Evolutionary conservation across 495 filamentous ascomycete genomes (phyloP), one percentile per base, ranked within the genome.

Genomic region (Penicillium chermesinum): DNA sequence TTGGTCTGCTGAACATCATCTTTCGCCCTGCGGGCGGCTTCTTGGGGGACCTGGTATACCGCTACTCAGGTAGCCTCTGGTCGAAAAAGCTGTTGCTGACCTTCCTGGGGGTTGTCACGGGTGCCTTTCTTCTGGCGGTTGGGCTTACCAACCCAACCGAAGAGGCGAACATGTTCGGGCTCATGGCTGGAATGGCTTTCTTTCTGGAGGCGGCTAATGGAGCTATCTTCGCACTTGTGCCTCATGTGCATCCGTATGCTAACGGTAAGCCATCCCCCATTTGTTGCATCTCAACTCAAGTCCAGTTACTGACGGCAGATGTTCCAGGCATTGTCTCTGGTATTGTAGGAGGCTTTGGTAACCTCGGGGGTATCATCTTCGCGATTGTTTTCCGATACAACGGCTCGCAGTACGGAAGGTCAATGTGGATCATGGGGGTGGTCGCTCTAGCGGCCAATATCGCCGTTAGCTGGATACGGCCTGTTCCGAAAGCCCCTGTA

Each of bases 151-250:
- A 93, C 55, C 73, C 83, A 2, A 75, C 81, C 17, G 49, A 65
- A 13, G 56, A 86, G 38, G 54, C 72, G 0, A 81, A 75, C 4
- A 89, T 93, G 83, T 80, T 94, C 44, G 89, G 88, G 1, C 77
- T 96, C 13, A 67, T 91, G 1, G 81, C 82, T 1, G 78, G 80
- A 7, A 59, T 91, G 68, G 85, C 88, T 0, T 75, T 95, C 59
- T 95, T 95, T 75, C 70, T 89, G 38, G 89, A 91, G 57, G 86
- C 83, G 2, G 80, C 80, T 52, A 96, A 96, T 57, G 90, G 90
- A 1, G 86, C 84, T 7, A 91, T 87, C 63, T 96, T 93, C 61
- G 78, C 87, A 0, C 73, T 95, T 20, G 81, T 95, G 2, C 90
- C 90, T 38, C 90, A 95, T 57, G 83, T 94, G 2, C 82, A 88